phyloP scores from a whole-genome alignment of 225 moss, liverwort and hornwort species.

The Rhytidiadelphus loreus region DNA sequence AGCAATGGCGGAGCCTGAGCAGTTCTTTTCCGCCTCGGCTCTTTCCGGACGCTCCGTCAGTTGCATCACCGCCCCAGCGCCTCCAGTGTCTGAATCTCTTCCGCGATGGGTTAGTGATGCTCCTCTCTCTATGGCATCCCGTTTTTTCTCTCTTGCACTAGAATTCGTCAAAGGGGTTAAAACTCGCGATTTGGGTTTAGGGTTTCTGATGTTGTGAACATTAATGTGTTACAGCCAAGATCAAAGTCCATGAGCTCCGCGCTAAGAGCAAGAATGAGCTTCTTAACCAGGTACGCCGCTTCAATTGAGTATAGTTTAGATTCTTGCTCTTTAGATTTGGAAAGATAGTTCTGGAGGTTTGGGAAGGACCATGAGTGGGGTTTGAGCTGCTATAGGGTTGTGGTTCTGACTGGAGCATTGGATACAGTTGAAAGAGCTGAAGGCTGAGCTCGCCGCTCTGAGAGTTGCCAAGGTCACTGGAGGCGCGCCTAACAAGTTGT shows the following conservation, averaged over 20 bases:
- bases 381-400: not conserved
- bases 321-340: not conserved
- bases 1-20: not conserved
- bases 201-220: not conserved
- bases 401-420: not conserved
- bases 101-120: conserved; percentile 10
- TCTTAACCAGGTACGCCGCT: conserved; percentile 28
- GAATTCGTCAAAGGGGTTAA: not conserved
- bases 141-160: not conserved
- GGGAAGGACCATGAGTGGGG: not conserved
- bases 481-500: conserved; percentile 70
- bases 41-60: not conserved
- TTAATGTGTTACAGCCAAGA: conserved; percentile 26
- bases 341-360: not conserved
- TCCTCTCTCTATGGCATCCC: not conserved
- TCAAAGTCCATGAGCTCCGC: conserved; percentile 53
- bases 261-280: conserved; percentile 63
- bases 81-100: not conserved
- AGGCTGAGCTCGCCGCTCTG: conserved; percentile 76
- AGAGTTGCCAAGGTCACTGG: conserved; percentile 85
- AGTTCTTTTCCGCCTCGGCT: not conserved
- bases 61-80: not conserved
- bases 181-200: not conserved
- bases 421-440: conserved; percentile 74
- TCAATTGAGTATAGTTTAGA: not conserved